These are phyloP conservation scores for Rhodotorula sp. DNA, from an alignment of 1,284 basidiomycete genomes.

Conservation along the genomic window DNA sequence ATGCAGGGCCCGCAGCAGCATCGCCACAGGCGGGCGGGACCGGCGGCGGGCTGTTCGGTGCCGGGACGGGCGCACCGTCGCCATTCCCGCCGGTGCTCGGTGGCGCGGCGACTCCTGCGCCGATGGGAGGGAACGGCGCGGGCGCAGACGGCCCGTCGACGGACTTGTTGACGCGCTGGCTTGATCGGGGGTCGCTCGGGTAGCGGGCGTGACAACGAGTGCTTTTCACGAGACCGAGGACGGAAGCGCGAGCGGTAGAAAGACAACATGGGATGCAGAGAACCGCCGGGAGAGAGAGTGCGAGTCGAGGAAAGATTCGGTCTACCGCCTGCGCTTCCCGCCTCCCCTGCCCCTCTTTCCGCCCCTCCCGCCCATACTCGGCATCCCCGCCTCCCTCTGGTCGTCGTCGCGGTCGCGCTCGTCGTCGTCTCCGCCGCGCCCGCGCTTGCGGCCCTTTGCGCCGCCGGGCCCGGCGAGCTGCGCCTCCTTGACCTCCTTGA, in stretches of 20 bases:
- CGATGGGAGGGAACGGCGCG: background rate
- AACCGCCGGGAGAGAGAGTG: background rate
- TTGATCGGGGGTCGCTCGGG: conserved; percentile 16
- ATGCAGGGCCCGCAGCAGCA: too few relatives aligned
- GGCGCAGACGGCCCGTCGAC: conserved; percentile 2
- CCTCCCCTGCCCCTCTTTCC: background rate
- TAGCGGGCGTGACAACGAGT: background rate
- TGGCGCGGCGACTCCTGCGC: background rate
- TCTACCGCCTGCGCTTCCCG: background rate
- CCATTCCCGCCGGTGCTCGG: background rate
- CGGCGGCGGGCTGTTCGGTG: background rate
- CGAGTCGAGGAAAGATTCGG: background rate
- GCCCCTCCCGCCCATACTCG: conserved; percentile 44
- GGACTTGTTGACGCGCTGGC: conserved; percentile 30
- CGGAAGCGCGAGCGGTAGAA: background rate
- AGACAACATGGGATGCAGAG: background rate
- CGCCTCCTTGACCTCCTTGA: conserved; percentile 63
- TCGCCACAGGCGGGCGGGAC: too few relatives aligned
- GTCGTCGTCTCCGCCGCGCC: conserved; percentile 56
- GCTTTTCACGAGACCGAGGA: background rate
- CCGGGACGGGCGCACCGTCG: background rate
- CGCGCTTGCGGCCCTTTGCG: conserved; percentile 56
- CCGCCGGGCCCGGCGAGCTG: conserved; percentile 57
- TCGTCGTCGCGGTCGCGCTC: conserved; percentile 84
- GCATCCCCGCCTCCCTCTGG: conserved; percentile 76